Base-by-base conservation (phyloP, 345 rosid genomes). In the Rhodamnia rubescens region DNA sequence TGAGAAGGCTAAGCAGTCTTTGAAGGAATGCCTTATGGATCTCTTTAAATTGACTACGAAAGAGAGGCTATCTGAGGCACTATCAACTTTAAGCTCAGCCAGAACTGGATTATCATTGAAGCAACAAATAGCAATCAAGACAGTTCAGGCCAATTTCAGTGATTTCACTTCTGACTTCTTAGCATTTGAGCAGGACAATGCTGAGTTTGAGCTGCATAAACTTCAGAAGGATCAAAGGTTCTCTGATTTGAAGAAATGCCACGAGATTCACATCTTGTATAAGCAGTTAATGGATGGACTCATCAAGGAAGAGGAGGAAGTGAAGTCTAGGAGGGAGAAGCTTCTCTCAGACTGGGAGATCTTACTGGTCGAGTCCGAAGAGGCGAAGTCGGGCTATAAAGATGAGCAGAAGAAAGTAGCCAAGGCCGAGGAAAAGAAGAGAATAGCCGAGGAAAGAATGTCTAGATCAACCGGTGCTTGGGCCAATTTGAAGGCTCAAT, bases 361-460 rank as follows among this genome's bases (percentile, higher is more conserved):
- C 44, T 55, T 85, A 27, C 7, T 47, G 47, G 53, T 24, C 9
- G 51, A 44, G 53, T 81, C 87, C 13, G 83, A 56, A 64, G 84
- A 85, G 10, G 74, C 75, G 16, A 85, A 47, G 51, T 85, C 56
- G 7, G 81, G 81, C 14, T 85, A 85, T 50, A 42, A 15, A 18
- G 53, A 16, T 53, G 75, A 85, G 26, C 81, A 84, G 61, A 84
- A 84, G 82, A 84, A 84, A 18, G 53, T 29, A 18, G 83, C 12
- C 7, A 84, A 55, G 51, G 87, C 78, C 4, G 78, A 85, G 84
- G 87, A 80, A 40, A 85, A 81, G 87, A 56, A 85, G 74, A 85
- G 78, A 53, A 56, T 85, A 20, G 86, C 86, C 44, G 87, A 85
- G 83, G 80, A 85, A 56, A 85, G 75, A 44, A 81, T 56, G 87